Conservation (phyloP, 495 filamentous ascomycete genomes). For the Annulohypoxylon maeteangense region DNA sequence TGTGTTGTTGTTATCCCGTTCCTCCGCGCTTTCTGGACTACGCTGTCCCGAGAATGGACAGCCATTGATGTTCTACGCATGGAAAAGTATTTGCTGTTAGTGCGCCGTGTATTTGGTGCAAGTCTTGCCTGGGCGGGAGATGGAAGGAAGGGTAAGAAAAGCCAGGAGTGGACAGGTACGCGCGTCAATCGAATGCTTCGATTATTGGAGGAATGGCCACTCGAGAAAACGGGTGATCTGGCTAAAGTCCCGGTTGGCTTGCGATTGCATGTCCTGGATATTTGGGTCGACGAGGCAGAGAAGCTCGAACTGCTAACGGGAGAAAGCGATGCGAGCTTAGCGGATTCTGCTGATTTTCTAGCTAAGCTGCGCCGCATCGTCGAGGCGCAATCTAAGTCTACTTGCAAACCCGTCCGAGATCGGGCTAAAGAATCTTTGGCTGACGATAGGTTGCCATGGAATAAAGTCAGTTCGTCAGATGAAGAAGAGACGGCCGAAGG, state of each 20-base stretch:
- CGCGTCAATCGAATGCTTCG: slow-evolving; percentile 52
- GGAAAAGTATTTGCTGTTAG: slow-evolving; percentile 91
- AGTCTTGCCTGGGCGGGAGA: slow-evolving; percentile 66
- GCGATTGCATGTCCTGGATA: slow-evolving; percentile 87
- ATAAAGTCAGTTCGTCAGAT: slow-evolving; percentile 48
- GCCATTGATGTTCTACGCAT: slow-evolving; percentile 85
- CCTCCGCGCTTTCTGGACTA: slow-evolving; percentile 87
- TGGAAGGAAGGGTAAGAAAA: slow-evolving; percentile 48
- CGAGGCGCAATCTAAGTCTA: slow-evolving; percentile 57
- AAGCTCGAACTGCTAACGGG: slow-evolving; percentile 67
- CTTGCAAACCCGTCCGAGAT: slow-evolving; percentile 76
- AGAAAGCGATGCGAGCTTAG: slow-evolving; percentile 53
- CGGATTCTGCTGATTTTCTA: slow-evolving; percentile 56
- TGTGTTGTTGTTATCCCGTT: slow-evolving; percentile 66
- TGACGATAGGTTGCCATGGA: slow-evolving; percentile 76
- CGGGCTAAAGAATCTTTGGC: slow-evolving; percentile 76
- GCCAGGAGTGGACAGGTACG: slow-evolving; percentile 22
- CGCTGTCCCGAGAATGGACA: slow-evolving; percentile 82
- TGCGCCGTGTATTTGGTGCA: slow-evolving; percentile 78
- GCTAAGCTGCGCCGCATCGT: slow-evolving; percentile 50
- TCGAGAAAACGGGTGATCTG: slow-evolving; percentile 54
- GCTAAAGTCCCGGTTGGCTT: slow-evolving; percentile 77
- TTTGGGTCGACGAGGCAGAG: slow-evolving; percentile 89
- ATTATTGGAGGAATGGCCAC: slow-evolving; percentile 57
- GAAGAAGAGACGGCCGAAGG: slow-evolving; percentile 52